phyloP scores from a whole-genome alignment of 371 early-diverging fungal species.

The Spraguea lophii region DNA sequence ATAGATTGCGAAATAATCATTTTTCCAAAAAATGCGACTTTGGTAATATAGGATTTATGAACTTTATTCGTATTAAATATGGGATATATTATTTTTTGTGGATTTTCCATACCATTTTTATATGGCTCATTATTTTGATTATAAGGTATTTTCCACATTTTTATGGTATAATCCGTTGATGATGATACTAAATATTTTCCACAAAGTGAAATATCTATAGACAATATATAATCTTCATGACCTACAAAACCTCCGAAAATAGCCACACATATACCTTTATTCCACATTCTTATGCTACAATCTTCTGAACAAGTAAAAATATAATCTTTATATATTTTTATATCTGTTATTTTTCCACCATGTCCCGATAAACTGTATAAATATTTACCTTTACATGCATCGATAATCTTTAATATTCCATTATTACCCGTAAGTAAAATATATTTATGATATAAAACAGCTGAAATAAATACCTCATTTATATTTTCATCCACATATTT shows the following conservation, averaged over 20 bases:
- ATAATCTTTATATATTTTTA: slow-evolving; percentile 39
- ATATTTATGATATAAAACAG: too few species aligned
- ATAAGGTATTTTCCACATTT: slow-evolving; percentile 46
- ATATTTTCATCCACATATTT: too few species aligned
- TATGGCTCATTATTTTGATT: too few species aligned
- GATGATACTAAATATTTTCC: slow-evolving; percentile 51
- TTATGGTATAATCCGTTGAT: slow-evolving; percentile 53
- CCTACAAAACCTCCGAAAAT: slow-evolving; percentile 49
- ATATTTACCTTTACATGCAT: not conserved
- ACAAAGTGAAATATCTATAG: slow-evolving; percentile 49
- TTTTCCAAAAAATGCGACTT: slow-evolving; percentile 31
- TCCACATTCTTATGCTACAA: slow-evolving; percentile 59
- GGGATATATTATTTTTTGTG: slow-evolving; percentile 4
- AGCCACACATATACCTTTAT: slow-evolving; percentile 48
- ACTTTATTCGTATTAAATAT: slow-evolving; percentile 4
- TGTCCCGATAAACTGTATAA: slow-evolving; percentile 9
- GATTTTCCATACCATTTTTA: too few species aligned
- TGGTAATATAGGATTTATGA: slow-evolving; percentile 16
- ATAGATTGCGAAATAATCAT: slow-evolving; percentile 16
- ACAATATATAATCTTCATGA: slow-evolving; percentile 51
- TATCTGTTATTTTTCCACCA: slow-evolving; percentile 23
- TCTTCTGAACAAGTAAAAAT: slow-evolving; percentile 56
- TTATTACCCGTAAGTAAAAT: slow-evolving; percentile 12
- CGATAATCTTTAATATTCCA: slow-evolving; percentile 27
- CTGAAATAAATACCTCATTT: too few species aligned